Evolutionary conservation across 495 filamentous ascomycete species (phyloP), one percentile per base, ranked within the genome.

Genomic region (Aspergillus leporis): DNA sequence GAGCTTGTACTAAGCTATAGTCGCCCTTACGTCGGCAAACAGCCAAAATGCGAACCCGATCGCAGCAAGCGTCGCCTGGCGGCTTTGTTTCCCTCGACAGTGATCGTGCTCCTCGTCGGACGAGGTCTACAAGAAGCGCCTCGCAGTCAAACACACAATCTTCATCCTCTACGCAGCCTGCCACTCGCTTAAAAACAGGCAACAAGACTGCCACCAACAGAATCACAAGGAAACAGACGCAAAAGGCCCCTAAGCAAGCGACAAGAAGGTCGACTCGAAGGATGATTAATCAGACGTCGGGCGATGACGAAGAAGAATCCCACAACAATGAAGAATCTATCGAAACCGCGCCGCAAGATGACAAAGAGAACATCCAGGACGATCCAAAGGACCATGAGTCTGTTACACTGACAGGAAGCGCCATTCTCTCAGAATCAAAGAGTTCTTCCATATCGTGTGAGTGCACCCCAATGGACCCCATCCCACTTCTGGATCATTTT

Each of bases 21-120:
- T 47, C 38, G 43, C 55, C 32, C 45, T 51, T 23, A n/a, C 23
- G 22, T 21, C 40, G 38, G 25, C 16, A 45, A n/a, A 30, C 25
- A 8, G 30, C 59, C 55, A 66, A 61, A 36, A 68, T 68, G 66
- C 66, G 63, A 30, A 68, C 66, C 46, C 66, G 66, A 52, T 68
- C 66, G 16, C 66, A 68, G 51, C 61, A 61, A 46, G 36, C 38
- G 16, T 68, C 66, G 43, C 66, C 66, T 61, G 63, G 66, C 46
- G 59, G 61, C 61, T 58, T 65, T 23, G 13, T 66, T 1, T 63
- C 66, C 22, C 66, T 68, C 32, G 66, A 68, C 4, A 58, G 50
- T 16, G 18, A 57, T 32, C 18, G 32, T 13, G 22, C 58, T 46
- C 23, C 61, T 58, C 63, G 66, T 56, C 63, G 58, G 19, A 60